A percentile compares a stretch with the other conserved stretches of the same genome.
These are phyloP conservation scores for Saccharum officinarum DNA, from an alignment of 176 grass and related monocot species.

Conservation along the genomic window DNA sequence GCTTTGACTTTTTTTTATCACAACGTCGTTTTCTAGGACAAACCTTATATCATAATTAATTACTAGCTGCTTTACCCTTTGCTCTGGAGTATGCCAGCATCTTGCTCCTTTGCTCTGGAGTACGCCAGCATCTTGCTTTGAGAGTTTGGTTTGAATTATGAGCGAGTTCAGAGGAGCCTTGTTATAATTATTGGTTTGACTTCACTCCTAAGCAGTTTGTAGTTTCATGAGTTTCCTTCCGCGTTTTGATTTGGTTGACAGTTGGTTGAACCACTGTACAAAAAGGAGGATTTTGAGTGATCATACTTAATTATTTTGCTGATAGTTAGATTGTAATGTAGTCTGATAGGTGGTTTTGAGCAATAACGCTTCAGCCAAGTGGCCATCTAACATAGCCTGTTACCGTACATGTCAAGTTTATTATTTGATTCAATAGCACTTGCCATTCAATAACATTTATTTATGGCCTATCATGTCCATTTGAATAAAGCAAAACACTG, in stretches of 20 bases:
- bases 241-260: neutral
- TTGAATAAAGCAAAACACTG: constrained; percentile 16
- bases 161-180: neutral
- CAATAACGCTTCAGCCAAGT: neutral
- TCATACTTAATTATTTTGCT: constrained; percentile 2
- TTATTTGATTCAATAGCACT: constrained; percentile 23
- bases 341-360: neutral
- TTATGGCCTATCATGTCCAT: constrained; percentile 7
- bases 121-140: neutral
- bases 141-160: constrained; percentile 20
- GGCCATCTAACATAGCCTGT: neutral
- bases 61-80: neutral
- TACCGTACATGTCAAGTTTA: neutral
- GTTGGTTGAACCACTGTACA: neutral
- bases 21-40: constrained; percentile 30
- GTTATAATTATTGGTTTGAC: constrained; percentile 9
- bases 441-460: neutral
- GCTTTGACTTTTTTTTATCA: constrained; percentile 4
- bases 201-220: constrained; percentile 3
- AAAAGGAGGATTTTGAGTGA: neutral
- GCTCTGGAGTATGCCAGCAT: neutral
- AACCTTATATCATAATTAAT: neutral
- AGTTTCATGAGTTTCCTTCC: neutral
- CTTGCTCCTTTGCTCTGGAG: neutral
- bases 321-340: neutral